A percentile compares a stretch with the other conserved stretches of the same genome.
phyloP scores from a whole-genome alignment of 176 grass and related monocot species.

The Bolboschoenus planiculmis region DNA sequence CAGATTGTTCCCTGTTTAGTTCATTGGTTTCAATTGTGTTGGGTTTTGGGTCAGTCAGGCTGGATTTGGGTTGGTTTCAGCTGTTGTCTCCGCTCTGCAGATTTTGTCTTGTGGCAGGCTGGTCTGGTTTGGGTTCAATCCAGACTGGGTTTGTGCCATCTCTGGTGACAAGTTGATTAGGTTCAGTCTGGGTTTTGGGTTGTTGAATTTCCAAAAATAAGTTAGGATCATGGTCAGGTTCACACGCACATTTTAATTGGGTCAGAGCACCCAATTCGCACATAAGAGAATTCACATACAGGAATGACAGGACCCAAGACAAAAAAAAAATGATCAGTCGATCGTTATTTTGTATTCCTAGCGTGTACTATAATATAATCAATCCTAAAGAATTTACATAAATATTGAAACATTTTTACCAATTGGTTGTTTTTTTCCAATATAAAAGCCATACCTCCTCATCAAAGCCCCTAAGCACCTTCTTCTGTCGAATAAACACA shows the following conservation, averaged over 20 bases:
- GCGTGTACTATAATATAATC: background rate
- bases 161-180: too few species aligned
- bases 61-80: background rate
- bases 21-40: background rate
- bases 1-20: background rate
- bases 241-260: background rate
- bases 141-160: background rate
- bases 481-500: slow-evolving; percentile 74
- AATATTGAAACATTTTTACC: background rate
- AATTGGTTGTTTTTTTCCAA: background rate
- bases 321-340: background rate
- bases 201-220: background rate
- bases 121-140: background rate
- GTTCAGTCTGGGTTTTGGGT: background rate
- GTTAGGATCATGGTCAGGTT: background rate
- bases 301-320: background rate
- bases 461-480: slow-evolving; percentile 78
- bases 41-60: background rate
- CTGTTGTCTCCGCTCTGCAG: background rate
- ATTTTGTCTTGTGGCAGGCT: background rate
- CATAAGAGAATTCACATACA: background rate
- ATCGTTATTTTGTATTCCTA: background rate
- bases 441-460: slow-evolving; percentile 45
- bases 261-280: background rate
- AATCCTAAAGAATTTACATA: background rate